Base-by-base conservation (phyloP, 805 yeast species). In the Brettanomyces naardenensis region DNA sequence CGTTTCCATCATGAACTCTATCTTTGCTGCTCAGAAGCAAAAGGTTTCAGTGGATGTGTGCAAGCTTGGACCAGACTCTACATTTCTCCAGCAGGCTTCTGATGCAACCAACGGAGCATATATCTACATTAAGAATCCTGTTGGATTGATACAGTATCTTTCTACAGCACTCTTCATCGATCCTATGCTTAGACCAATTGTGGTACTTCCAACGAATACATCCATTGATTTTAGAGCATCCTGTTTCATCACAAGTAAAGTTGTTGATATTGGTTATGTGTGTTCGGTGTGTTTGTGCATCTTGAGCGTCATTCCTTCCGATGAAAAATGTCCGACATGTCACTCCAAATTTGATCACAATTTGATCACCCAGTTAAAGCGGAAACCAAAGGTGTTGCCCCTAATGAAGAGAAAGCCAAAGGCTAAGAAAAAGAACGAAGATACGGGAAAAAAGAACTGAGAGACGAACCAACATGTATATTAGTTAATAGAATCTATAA, bases 51-150 rank as follows among this genome's bases (percentile, higher is more conserved):
- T 92, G 18, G 97, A 92, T 58, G 89, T 89, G 10, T 90, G 95
- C 43, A 88, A 89, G 52, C 64, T 92, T 21, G 81, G 81, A 1
- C 47, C 52, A 6, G 75, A 75, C 44, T 78, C 94, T 1, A 83
- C 94, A 3, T 90, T 88, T 54, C 63, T 92, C 43, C 97, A 92
- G 55, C 98, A 92, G 55, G 96, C 97, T 0, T 75, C 95, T 0
- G 98, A 92, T 61, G 87, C 95, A 6, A 90, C 98, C 0, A 75
- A 80, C 47, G 99, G 99, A 3, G 78, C 88, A 1, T 92, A 90
- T 54, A 65, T 90, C 40, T 69, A 66, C 40, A 70, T 90, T 18
- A 69, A 69, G 3, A 72, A 79, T 40, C 82, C 90, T 1, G 62
- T 66, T 31, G 97, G 96, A 0, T 62, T 92, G 31, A 74, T 89